Evolutionary conservation across 768 basidiomycete genomes (phyloP).

Genomic region (Leccinum disarticulatum): DNA sequence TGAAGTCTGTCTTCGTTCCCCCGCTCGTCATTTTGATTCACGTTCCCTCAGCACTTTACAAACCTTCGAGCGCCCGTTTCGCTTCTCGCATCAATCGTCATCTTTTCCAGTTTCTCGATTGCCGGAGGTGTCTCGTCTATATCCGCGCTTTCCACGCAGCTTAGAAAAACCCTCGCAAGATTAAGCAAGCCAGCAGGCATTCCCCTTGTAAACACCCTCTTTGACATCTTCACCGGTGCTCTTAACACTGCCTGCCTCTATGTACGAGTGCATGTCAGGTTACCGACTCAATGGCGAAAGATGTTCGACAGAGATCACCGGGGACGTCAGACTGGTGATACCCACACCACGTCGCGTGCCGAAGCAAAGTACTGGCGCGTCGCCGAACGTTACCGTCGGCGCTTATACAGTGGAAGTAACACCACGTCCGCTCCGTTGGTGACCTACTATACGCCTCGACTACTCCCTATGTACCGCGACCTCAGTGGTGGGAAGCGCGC

Average conservation of each 20-base stretch:
- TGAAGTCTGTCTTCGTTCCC: neutral
- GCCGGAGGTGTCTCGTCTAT: constrained; percentile 1
- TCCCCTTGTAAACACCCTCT: constrained; percentile 6
- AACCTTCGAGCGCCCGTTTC: constrained; percentile 4
- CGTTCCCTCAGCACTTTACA: constrained; percentile 3
- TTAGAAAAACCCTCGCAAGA: constrained; percentile 8
- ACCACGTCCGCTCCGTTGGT: constrained; percentile 24
- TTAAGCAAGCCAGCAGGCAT: neutral
- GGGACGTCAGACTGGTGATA: constrained; percentile 4
- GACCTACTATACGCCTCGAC: constrained; percentile 35
- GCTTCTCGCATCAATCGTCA: constrained; percentile 9
- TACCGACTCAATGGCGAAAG: constrained; percentile 12
- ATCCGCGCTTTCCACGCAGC: constrained; percentile 4
- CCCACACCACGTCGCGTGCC: constrained; percentile 24
- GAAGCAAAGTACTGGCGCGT: constrained; percentile 34
- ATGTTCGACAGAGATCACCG: neutral
- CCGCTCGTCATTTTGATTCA: neutral
- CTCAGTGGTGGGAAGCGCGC: neutral
- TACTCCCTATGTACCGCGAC: constrained; percentile 41
- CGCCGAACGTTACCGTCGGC: constrained; percentile 27
- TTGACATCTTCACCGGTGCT: constrained; percentile 11
- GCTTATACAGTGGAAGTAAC: constrained; percentile 25
- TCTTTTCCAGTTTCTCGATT: constrained; percentile 11
- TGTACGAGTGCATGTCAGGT: constrained; percentile 8
- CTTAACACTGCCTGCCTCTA: constrained; percentile 20